A percentile compares a stretch with the other conserved stretches of the same genome.
phyloP scores from a whole-genome alignment of 352 stramenopile genomes.

The Globisporangium solare region DNA sequence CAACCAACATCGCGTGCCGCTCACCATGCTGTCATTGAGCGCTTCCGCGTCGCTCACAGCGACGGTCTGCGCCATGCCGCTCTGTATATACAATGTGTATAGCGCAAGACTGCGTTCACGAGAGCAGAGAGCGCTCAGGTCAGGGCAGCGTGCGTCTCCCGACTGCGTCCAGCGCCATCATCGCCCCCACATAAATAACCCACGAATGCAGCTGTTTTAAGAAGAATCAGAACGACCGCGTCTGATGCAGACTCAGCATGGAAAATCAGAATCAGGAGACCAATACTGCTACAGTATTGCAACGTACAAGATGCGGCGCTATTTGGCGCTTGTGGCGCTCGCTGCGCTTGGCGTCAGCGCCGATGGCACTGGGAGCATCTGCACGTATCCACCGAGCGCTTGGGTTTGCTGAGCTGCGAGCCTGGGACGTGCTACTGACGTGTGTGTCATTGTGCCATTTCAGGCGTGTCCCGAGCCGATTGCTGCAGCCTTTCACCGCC shows the following conservation, averaged over 20 bases:
- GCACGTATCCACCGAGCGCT: neutral
- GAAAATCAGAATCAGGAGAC: constrained; percentile 3
- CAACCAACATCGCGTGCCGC: neutral
- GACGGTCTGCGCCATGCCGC: constrained; percentile 49
- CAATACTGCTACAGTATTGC: too few species aligned
- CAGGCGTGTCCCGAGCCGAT: constrained; percentile 24
- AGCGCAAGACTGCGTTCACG: too few species aligned
- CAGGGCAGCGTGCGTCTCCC: too few species aligned
- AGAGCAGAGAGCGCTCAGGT: too few species aligned
- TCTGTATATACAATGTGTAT: too few species aligned
- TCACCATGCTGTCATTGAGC: constrained; percentile 48
- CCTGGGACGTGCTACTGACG: neutral
- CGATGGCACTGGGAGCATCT: neutral
- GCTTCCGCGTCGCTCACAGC: constrained; percentile 38
- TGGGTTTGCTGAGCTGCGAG: neutral
- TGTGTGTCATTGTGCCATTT: neutral
- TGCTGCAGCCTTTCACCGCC: constrained; percentile 29
- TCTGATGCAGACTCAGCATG: neutral
- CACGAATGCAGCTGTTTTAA: too few species aligned
- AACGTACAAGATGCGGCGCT: neutral
- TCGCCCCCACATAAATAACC: too few species aligned
- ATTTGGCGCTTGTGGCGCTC: neutral
- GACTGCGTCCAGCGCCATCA: too few species aligned
- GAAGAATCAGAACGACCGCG: neutral
- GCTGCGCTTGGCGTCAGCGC: too few species aligned